Base-by-base conservation (phyloP, 495 filamentous ascomycete genomes). In the Acidomyces sp. region DNA sequence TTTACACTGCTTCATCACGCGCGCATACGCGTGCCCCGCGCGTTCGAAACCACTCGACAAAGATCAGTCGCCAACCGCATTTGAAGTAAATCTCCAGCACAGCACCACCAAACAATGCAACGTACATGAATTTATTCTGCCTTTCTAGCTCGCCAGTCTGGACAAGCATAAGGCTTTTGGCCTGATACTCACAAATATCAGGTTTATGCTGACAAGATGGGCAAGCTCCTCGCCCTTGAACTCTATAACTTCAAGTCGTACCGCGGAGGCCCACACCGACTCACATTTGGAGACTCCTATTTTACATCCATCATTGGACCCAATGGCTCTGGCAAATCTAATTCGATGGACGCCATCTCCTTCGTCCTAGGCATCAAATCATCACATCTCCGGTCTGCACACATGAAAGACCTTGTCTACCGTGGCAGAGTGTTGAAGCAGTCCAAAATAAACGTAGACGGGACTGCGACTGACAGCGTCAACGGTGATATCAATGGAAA, bases 261-360 rank as follows among this genome's bases (percentile, higher is more conserved):
- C 70, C 93, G 93, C 62, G n/a, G n/a, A n/a, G 88, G 81, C 31
- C 78, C 93, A 50, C 90, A 99, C 62, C 72, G 70, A 26, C 75
- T 99, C 18, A 70, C 92, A n/a, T 87, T 99, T 49, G 92, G 90
- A 56, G 87, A 99, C 67, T 87, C 85, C 3, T 96, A 95, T 57
- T 99, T 99, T 60, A 99, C 90, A 30, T 99, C 90, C 20, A 94
- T 99, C 55, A 94, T 99, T 55, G 90, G 90, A 13, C 90, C 90
- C 52, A 99, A 99, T 82, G 90, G 90, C 63, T 96, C 92, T 34
- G 90, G 90, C 22, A 99, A 99, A 63, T 96, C 92, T n/a, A 99
- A 99, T 58, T 95, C 88, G 43, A 99, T 99, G 90, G 90, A 99
- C 61, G 90, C 90, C 49, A 99, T 99, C 47, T 99, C 90, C 34